phyloP scores from a whole-genome alignment of 139 green algal genomes.

The Coelastrella sp. region DNA sequence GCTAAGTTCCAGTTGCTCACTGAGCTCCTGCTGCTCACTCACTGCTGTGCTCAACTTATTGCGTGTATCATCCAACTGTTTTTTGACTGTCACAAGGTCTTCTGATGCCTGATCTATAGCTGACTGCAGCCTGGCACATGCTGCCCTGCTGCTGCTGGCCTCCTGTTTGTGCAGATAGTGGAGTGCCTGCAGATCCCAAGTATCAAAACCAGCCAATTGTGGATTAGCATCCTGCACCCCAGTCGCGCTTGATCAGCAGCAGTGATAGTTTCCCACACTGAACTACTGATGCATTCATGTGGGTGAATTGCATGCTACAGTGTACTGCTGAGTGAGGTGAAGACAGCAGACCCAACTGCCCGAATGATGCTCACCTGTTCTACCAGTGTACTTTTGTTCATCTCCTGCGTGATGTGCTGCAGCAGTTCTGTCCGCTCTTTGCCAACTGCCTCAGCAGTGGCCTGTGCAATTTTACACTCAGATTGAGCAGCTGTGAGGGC shows the following conservation, averaged over 20 bases:
- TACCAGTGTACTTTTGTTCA: slow-evolving; percentile 5
- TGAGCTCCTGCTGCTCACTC: background rate
- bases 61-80: background rate
- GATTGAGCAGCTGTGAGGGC: slow-evolving; percentile 19
- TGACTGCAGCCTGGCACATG: background rate
- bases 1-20: background rate
- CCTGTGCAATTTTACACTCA: background rate
- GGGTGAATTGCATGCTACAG: too few relatives aligned
- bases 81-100: background rate
- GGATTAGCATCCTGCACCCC: too few relatives aligned
- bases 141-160: slow-evolving; percentile 17
- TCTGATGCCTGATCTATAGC: background rate
- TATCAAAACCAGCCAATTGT: background rate
- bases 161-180: slow-evolving; percentile 26
- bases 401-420: slow-evolving; percentile 32
- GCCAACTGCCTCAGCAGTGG: background rate
- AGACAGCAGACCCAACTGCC: background rate
- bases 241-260: too few relatives aligned
- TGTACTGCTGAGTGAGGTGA: background rate
- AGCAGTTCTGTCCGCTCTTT: slow-evolving; percentile 3
- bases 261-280: too few relatives aligned
- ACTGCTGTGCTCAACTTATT: background rate
- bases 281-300: too few relatives aligned
- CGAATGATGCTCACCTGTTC: slow-evolving; percentile 44
- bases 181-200: slow-evolving; percentile 22